Conservation (phyloP, 345 rosid genomes). For the Eutrema heterophyllum region DNA sequence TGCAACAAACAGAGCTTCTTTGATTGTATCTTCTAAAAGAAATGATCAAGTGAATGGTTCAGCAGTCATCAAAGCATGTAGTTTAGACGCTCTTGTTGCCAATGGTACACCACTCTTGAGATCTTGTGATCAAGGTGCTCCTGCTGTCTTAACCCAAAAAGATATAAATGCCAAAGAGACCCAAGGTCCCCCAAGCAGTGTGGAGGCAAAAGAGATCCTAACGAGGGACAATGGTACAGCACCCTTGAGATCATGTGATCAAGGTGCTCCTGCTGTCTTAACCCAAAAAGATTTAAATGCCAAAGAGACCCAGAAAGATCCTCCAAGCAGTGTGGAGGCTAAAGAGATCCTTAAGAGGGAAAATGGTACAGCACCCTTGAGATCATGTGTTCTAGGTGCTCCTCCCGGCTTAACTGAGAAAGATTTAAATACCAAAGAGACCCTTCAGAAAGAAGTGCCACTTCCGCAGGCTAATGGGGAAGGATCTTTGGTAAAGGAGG, state of each 20-base stretch:
- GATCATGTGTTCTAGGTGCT: slow-evolving; percentile 14
- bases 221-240: slow-evolving; percentile 20
- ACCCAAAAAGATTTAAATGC: slow-evolving; percentile 25
- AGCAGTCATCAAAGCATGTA: slow-evolving; percentile 17
- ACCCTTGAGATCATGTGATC: slow-evolving; percentile 11
- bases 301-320: slow-evolving; percentile 20
- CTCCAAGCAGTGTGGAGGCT: slow-evolving; percentile 7
- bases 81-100: slow-evolving; percentile 25
- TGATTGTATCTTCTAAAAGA: slow-evolving; percentile 32
- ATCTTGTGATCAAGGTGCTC: slow-evolving; percentile 10
- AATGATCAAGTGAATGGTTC: slow-evolving; percentile 32
- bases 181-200: neutral
- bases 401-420: slow-evolving; percentile 28
- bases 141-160: slow-evolving; percentile 29
- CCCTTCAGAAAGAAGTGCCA: slow-evolving; percentile 29
- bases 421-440: slow-evolving; percentile 29
- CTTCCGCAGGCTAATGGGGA: slow-evolving; percentile 25
- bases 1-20: slow-evolving; percentile 28
- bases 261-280: slow-evolving; percentile 23
- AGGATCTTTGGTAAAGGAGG: slow-evolving; percentile 26
- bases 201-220: neutral
- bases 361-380: slow-evolving; percentile 21
- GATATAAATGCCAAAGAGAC: slow-evolving; percentile 26
- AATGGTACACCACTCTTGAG: slow-evolving; percentile 7
- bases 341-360: slow-evolving; percentile 4